Conservation (phyloP, 2,329 filamentous ascomycete species). For the Calonectria ilicicola region DNA sequence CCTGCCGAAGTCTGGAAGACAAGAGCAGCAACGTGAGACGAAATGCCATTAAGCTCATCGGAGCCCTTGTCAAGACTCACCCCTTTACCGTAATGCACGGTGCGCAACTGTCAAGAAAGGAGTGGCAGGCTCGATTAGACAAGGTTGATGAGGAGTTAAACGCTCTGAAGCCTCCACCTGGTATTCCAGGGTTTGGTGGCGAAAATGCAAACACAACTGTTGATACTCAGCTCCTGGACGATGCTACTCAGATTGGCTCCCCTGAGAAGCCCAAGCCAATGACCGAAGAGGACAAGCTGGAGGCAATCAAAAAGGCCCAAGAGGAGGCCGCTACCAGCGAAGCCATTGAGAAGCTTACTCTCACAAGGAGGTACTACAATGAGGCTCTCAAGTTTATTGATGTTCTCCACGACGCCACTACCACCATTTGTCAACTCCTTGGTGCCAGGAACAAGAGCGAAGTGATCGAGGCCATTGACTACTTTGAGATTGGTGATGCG, state of each 20-base stretch:
- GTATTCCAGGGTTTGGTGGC: conserved; percentile 70
- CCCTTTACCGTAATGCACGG: conserved; percentile 94
- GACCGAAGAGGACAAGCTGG: conserved; percentile 83
- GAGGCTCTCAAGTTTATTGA: conserved; percentile 96
- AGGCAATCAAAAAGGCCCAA: conserved; percentile 80
- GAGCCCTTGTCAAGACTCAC: conserved; percentile 90
- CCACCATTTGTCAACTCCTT: conserved; percentile 85
- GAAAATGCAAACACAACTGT: conserved; percentile 76
- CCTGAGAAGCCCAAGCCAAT: conserved; percentile 74
- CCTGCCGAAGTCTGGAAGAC: conserved; percentile 90
- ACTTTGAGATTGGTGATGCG: conserved; percentile 93
- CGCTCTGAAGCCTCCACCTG: conserved; percentile 83
- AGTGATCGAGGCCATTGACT: conserved; percentile 99
- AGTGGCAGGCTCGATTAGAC: conserved; percentile 87
- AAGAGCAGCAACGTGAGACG: conserved; percentile 97
- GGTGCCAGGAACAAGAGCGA: conserved; percentile 98
- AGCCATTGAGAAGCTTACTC: conserved; percentile 85
- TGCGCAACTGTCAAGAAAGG: conserved; percentile 83
- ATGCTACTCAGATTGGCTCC: conserved; percentile 84
- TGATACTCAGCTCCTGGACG: conserved; percentile 84
- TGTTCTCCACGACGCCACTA: conserved; percentile 85
- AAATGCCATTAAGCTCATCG: conserved; percentile 94
- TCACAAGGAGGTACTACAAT: conserved; percentile 91
- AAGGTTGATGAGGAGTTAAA: conserved; percentile 86
- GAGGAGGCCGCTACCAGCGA: conserved; percentile 92